Evolutionary conservation across 805 yeast species (phyloP), one percentile per base, ranked within the genome.

Genomic region (Zygoascus bituminiphila): DNA sequence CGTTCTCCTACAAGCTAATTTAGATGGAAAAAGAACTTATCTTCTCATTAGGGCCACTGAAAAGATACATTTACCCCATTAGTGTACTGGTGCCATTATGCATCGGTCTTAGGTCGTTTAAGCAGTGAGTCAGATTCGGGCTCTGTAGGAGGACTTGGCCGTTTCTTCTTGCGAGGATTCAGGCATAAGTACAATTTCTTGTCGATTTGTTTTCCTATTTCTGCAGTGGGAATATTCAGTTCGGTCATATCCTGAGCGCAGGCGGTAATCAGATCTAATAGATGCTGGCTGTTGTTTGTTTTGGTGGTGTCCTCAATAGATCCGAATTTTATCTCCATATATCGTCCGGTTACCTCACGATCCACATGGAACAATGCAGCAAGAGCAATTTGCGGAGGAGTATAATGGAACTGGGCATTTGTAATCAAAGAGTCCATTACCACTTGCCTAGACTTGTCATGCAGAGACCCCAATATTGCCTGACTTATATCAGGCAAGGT

Each of bases 371-470:
- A 78, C 60, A 89, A 72, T 14, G 93, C 87, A 0, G 96, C 93
- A 46, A 93, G 69, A 1, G 98, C 96, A 25, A 93, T 86, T 60
- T 93, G 98, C 1, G 98, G 96, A 0, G 99, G 99, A 0, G 98
- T 82, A 66, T 69, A 91, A 31, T 79, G 69, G 57, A 87, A 91
- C 7, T 75, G 70, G 2, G 78, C 89, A 61, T 93, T 96, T 17
- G 91, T 79, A 31, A 82, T 68, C 37, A 87, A 69, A n/a, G 86
- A 75, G 22, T 81, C 85, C 41, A 79, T 77, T 4, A 86, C 72
- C 63, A 80, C 66, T 24, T 70, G 73, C 56, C 83, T 78, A 9
- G 95, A 87, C 39, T 69, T 67, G 59, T 86, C 94, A 64, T 86
- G 85, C 40, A 79, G 72, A 42, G 71, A 70, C 1, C 93, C 91